Evolutionary conservation across 495 filamentous ascomycete species (phyloP).

Genomic region (Evansstolkia leycettana): DNA sequence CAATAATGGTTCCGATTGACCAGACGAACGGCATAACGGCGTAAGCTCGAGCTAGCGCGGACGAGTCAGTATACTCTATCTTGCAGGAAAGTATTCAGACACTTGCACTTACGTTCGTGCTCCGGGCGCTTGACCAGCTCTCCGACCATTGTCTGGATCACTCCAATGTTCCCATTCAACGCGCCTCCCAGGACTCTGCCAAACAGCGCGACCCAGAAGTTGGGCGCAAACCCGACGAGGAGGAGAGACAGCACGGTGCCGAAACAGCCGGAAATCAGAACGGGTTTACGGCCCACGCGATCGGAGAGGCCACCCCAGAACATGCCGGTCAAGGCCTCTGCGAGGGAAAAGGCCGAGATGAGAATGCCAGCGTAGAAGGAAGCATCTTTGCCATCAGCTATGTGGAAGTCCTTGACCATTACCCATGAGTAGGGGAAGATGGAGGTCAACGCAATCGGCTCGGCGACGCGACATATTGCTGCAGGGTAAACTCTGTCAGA

Average conservation of each 20-base stretch:
- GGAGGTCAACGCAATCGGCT: constrained; percentile 79
- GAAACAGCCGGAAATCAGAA: constrained; percentile 64
- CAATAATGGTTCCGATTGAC: constrained; percentile 75
- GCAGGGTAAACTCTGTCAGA: background rate
- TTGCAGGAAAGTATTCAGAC: background rate
- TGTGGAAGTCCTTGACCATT: constrained; percentile 60
- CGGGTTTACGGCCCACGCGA: constrained; percentile 71
- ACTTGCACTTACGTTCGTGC: constrained; percentile 58
- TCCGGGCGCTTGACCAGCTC: constrained; percentile 67
- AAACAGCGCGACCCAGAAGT: constrained; percentile 63
- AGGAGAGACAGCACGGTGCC: constrained; percentile 72
- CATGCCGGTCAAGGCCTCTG: constrained; percentile 71
- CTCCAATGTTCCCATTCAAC: constrained; percentile 79
- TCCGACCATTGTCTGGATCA: constrained; percentile 88
- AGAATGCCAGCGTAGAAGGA: constrained; percentile 78
- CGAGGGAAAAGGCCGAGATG: constrained; percentile 71
- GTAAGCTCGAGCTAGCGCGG: constrained; percentile 54
- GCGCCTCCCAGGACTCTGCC: constrained; percentile 68
- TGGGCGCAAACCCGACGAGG: constrained; percentile 70
- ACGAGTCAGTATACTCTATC: background rate
- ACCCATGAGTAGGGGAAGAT: constrained; percentile 84
- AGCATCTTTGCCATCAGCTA: constrained; percentile 56
- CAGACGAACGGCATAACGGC: constrained; percentile 83
- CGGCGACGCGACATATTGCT: constrained; percentile 70
- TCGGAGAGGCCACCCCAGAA: constrained; percentile 79